Percentiles rank a stretch among this genome's conserved stretches.
Conservation (phyloP, 805 yeast species). For the Pichia gijzeniarum region DNA sequence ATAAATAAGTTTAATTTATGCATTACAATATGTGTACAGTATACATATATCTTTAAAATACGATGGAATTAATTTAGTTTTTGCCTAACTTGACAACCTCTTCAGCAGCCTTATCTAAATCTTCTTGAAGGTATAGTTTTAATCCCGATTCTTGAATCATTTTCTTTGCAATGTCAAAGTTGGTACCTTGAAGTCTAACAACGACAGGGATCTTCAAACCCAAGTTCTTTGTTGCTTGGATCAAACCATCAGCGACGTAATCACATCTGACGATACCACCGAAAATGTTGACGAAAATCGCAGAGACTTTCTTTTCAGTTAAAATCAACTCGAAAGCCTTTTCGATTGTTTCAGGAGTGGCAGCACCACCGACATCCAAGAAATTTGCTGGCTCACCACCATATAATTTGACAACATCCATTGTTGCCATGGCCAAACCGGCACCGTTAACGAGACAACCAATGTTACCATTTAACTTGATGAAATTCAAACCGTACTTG, state of each 20-base stretch:
- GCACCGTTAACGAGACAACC: constrained; percentile 99
- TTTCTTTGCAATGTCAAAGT: constrained; percentile 81
- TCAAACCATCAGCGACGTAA: constrained; percentile 95
- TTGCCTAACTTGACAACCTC: constrained; percentile 71
- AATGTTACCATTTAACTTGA: constrained; percentile 96
- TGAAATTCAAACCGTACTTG: constrained; percentile 85
- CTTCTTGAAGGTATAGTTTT: constrained; percentile 85
- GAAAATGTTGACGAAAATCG: constrained; percentile 96
- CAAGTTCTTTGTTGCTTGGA: constrained; percentile 89
- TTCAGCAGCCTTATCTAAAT: constrained; percentile 95
- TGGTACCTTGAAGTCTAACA: constrained; percentile 98
- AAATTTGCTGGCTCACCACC: constrained; percentile 99
- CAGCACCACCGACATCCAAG: constrained; percentile 99
- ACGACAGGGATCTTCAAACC: constrained; percentile 90
- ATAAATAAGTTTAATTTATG: not conserved
- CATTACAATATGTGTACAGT: not conserved
- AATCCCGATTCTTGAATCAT: constrained; percentile 84
- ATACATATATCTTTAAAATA: constrained; percentile 1
- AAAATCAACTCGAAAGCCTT: constrained; percentile 92
- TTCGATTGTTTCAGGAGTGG: constrained; percentile 97
- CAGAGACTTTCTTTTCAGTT: constrained; percentile 81
- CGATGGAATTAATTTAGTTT: no score
- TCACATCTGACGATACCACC: constrained; percentile 99
- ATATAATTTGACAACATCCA: constrained; percentile 97
- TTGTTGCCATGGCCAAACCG: constrained; percentile 99